Conservation (phyloP, 495 filamentous ascomycete species). For the Penicillium soppii region DNA sequence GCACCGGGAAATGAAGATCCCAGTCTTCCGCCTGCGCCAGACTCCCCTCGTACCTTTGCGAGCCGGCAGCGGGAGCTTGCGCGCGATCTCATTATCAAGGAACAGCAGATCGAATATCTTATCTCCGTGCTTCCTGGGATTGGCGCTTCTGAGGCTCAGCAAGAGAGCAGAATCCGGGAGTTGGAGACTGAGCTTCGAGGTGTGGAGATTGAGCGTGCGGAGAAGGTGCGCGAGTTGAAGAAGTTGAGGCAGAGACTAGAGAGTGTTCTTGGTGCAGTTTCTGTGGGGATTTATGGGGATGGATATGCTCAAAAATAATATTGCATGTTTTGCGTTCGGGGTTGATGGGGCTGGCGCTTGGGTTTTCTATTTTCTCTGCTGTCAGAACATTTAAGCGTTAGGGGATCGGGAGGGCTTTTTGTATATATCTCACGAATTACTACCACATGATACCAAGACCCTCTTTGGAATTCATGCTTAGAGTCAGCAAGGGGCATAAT, state of each 20-base stretch:
- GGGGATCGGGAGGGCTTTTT: background rate
- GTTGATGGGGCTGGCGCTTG: background rate
- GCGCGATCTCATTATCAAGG: slow-evolving; percentile 82
- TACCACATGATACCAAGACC: background rate
- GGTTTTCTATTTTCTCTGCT: background rate
- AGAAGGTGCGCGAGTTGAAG: slow-evolving; percentile 71
- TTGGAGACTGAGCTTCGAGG: slow-evolving; percentile 73
- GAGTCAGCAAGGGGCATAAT: no score
- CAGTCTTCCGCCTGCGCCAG: slow-evolving; percentile 44
- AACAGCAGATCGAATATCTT: slow-evolving; percentile 90
- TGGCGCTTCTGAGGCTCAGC: slow-evolving; percentile 78
- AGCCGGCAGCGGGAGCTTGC: slow-evolving; percentile 77
- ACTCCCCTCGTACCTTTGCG: slow-evolving; percentile 65
- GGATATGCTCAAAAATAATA: slow-evolving; percentile 8
- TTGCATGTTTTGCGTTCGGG: background rate
- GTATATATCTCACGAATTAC: background rate
- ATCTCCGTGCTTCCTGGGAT: slow-evolving; percentile 84
- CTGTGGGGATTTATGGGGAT: slow-evolving; percentile 39
- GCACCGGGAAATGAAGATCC: slow-evolving; percentile 24
- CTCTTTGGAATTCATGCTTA: background rate
- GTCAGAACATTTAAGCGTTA: background rate
- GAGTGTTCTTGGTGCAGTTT: slow-evolving; percentile 47
- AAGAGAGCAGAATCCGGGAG: slow-evolving; percentile 69
- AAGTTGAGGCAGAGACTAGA: slow-evolving; percentile 67
- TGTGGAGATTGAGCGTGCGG: slow-evolving; percentile 68